These are phyloP conservation scores for Rhododendron henanense DNA, from an alignment of 148 eudicot species.

Conservation along the genomic window DNA sequence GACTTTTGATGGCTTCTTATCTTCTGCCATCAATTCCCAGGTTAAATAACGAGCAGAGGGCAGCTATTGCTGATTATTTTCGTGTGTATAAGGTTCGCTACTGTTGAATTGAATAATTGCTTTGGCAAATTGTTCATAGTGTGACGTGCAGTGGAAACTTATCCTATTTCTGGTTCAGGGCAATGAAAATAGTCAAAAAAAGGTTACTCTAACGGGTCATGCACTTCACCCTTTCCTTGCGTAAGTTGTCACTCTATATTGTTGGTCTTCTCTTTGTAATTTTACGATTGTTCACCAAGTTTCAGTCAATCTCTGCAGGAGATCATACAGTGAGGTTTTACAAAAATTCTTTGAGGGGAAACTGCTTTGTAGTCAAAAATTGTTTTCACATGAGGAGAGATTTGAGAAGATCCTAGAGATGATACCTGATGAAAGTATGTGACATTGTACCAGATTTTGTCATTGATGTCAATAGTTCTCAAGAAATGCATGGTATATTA, in stretches of 20 bases:
- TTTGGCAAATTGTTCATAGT: neutral
- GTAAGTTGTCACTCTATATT: constrained; percentile 40
- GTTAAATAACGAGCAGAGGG: constrained; percentile 79
- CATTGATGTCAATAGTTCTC: neutral
- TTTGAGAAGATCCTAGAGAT: constrained; percentile 79
- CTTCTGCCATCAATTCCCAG: constrained; percentile 30
- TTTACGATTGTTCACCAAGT: neutral
- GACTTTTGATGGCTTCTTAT: constrained; percentile 8
- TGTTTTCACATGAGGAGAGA: constrained; percentile 64
- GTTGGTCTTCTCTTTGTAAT: neutral
- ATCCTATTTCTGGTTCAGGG: constrained; percentile 41
- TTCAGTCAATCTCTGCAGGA: constrained; percentile 44
- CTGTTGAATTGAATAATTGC: neutral
- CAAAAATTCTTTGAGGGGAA: constrained; percentile 57
- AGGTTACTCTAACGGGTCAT: constrained; percentile 51
- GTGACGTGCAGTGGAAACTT: neutral
- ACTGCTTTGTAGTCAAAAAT: constrained; percentile 50
- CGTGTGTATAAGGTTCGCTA: constrained; percentile 62
- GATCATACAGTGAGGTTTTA: constrained; percentile 73
- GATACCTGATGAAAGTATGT: constrained; percentile 89
- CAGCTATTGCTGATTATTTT: constrained; percentile 75
- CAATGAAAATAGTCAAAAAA: constrained; percentile 60
- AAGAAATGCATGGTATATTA: neutral
- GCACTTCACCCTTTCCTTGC: constrained; percentile 73
- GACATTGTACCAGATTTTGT: neutral